Conservation (phyloP, 129 eudicot species). For the Lactuca sativa region DNA sequence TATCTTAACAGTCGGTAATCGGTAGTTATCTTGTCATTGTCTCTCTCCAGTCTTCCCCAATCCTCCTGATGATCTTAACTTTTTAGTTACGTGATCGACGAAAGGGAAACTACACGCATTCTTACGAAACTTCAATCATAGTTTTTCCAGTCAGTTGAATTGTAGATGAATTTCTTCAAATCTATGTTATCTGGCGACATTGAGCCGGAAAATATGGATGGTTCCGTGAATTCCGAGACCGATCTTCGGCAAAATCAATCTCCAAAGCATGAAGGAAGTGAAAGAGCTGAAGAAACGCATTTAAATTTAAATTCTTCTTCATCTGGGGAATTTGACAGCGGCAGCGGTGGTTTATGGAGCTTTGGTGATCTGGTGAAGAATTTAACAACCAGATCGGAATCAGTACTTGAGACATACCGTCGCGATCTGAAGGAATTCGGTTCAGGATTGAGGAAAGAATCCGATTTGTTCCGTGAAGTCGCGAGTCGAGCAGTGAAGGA, state of each 20-base stretch:
- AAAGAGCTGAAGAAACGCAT: conserved; percentile 4
- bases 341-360: conserved; percentile 47
- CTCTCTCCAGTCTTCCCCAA: background rate
- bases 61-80: background rate
- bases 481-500: conserved; percentile 82
- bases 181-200: conserved; percentile 67
- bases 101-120: conserved; percentile 16
- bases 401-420: conserved; percentile 64
- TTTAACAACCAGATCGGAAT: conserved; percentile 60
- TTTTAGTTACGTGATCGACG: conserved; percentile 12
- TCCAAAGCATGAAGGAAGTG: background rate
- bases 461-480: conserved; percentile 58
- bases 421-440: conserved; percentile 80
- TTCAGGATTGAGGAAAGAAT: conserved; percentile 66
- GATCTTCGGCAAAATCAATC: conserved; percentile 16
- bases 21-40: conserved; percentile 21
- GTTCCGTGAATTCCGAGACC: conserved; percentile 23
- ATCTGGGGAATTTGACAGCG: conserved; percentile 5
- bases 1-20: background rate
- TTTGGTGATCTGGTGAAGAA: conserved; percentile 71
- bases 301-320: conserved; percentile 20
- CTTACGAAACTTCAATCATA: conserved; percentile 19
- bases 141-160: background rate
- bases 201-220: conserved; percentile 34
- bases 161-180: conserved; percentile 72